Conservation (phyloP, 495 filamentous ascomycete species). For the Parmelia sp. region DNA sequence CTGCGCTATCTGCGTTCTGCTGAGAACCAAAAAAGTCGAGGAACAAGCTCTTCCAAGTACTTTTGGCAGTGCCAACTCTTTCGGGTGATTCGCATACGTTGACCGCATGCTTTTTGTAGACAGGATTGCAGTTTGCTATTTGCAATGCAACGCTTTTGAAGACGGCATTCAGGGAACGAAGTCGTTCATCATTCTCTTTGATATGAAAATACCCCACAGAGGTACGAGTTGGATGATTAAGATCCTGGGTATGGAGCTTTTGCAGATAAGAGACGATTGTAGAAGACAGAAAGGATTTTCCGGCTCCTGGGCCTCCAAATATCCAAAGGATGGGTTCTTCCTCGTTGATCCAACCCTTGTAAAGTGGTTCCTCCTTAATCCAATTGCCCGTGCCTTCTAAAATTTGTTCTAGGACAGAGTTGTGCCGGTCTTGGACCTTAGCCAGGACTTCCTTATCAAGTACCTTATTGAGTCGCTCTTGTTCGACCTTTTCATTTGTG, state of each 20-base stretch:
- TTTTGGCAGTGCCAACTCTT: slow-evolving; percentile 28
- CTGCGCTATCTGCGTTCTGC: slow-evolving; percentile 18
- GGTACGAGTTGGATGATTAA: slow-evolving; percentile 16
- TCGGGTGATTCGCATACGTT: slow-evolving; percentile 21
- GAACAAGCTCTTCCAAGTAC: slow-evolving; percentile 32
- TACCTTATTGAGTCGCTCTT: slow-evolving; percentile 7
- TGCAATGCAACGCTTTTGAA: slow-evolving; percentile 33
- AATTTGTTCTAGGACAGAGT: background rate
- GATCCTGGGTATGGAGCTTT: slow-evolving; percentile 18
- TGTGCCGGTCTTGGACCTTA: slow-evolving; percentile 13
- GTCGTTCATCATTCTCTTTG: slow-evolving; percentile 32
- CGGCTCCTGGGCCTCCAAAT: slow-evolving; percentile 32
- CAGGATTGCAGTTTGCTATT: slow-evolving; percentile 30
- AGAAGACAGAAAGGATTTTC: slow-evolving; percentile 33
- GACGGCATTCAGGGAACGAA: slow-evolving; percentile 29
- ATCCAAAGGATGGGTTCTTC: slow-evolving; percentile 31
- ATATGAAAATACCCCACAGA: slow-evolving; percentile 35
- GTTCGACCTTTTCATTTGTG: background rate
- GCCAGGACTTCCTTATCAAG: slow-evolving; percentile 29
- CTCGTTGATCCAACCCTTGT: slow-evolving; percentile 28
- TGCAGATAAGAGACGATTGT: slow-evolving; percentile 29
- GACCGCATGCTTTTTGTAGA: slow-evolving; percentile 28
- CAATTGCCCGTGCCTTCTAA: slow-evolving; percentile 34
- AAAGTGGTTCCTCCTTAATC: slow-evolving; percentile 28
- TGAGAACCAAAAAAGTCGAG: slow-evolving; percentile 28